Evolutionary conservation across 2,329 filamentous ascomycete species (phyloP), one percentile per base, ranked within the genome.

Genomic region (Colletotrichum costaricense): DNA sequence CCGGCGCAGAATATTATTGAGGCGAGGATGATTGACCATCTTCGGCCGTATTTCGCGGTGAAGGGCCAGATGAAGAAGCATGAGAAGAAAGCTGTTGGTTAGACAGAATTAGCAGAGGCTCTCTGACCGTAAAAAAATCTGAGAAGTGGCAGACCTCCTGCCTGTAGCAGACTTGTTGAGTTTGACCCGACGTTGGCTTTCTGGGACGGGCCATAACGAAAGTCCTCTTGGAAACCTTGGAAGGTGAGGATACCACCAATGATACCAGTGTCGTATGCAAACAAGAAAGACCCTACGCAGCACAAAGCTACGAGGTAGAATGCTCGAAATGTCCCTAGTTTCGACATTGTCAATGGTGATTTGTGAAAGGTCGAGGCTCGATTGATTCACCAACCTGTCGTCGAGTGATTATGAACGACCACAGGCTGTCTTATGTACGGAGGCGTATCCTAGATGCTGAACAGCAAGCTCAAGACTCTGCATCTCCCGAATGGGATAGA

Each of bases 41-140:
- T 81, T 12, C 84, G 83, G 46, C 84, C 84, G 69, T 79, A 83
- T 7, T 78, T 78, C 9, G 82, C 81, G 5, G 83, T 86, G 70
- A 86, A 82, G 2, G 84, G 84, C 82, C 83, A 85, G 28, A 84
- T 78, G 74, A 84, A 83, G 76, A 85, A 84, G 67, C 83, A 85
- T 2, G 82, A 79, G 72, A 85, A 82, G 77, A 85, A 85, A 28
- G 84, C 83, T 84, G 24, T 5, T 14, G 16, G 0, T 12, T 9
- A 16, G 3, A 24, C 5, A 8, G 35, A 19, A 63, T 14, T 6
- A 42, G 38, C 14, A 67, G 55, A 19, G 65, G 19, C 6, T 35
- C 35, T 35, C 58, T 9, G 11, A 30, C 24, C 5, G 19, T 35
- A 26, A 33, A 11, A 11, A 6, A 16, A 59, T 26, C 3, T 35